Evolutionary conservation across 208 protist genomes (phyloP).

Genomic region (Crithidia acanthocephali): DNA sequence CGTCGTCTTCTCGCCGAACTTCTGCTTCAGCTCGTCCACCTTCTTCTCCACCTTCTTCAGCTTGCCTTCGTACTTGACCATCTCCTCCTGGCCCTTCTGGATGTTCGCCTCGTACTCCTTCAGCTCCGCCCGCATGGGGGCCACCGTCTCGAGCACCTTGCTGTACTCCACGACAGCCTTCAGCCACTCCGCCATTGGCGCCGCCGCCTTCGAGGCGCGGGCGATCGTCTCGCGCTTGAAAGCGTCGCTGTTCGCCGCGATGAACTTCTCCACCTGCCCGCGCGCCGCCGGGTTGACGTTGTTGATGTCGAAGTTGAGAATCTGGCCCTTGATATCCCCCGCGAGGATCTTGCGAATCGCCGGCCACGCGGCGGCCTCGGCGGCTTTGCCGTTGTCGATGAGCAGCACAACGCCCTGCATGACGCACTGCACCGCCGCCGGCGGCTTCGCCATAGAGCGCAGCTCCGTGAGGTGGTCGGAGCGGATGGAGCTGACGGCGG

Average conservation of each 20-base stretch:
- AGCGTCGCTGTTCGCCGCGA: slow-evolving; percentile 84
- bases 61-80: slow-evolving; percentile 88
- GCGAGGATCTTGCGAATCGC: slow-evolving; percentile 95
- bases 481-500: slow-evolving; percentile 95
- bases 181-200: slow-evolving; percentile 98
- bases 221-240: slow-evolving; percentile 95
- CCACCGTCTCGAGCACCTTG: slow-evolving; percentile 94
- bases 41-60: slow-evolving; percentile 93
- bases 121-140: slow-evolving; percentile 90
- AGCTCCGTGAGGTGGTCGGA: slow-evolving; percentile 96
- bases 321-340: slow-evolving; percentile 94
- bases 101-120: slow-evolving; percentile 84
- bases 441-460: slow-evolving; percentile 96
- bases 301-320: slow-evolving; percentile 96
- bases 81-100: slow-evolving; percentile 84
- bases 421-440: slow-evolving; percentile 95
- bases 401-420: slow-evolving; percentile 96
- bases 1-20: slow-evolving; percentile 94
- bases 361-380: slow-evolving; percentile 93
- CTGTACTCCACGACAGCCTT: slow-evolving; percentile 97
- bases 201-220: slow-evolving; percentile 94
- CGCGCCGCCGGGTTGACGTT: slow-evolving; percentile 75
- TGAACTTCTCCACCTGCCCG: slow-evolving; percentile 86
- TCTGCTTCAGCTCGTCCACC: slow-evolving; percentile 90
- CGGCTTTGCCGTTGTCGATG: slow-evolving; percentile 73